Percentiles rank a stretch among this genome's conserved stretches.
phyloP scores from a whole-genome alignment of 2,329 filamentous ascomycete genomes.

The Sporothrix variecibatus region DNA sequence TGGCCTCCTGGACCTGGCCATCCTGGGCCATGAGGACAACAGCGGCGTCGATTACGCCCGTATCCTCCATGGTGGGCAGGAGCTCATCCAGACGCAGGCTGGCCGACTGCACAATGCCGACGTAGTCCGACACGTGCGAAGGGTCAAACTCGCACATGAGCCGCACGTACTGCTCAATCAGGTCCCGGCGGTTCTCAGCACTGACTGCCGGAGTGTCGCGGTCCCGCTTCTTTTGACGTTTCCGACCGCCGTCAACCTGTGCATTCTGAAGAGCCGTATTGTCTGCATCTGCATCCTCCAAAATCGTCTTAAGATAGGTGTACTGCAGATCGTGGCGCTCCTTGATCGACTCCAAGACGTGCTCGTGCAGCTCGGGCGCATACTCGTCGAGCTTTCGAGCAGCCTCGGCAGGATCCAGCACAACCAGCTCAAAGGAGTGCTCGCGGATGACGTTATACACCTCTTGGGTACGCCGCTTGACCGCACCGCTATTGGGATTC shows the following conservation, averaged over 20 bases:
- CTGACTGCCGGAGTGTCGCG: conserved; percentile 31
- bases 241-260: neutral
- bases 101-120: conserved; percentile 70
- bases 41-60: conserved; percentile 87
- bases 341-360: conserved; percentile 62
- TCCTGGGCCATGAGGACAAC: conserved; percentile 88
- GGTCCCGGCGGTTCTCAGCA: conserved; percentile 46
- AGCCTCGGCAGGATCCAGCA: conserved; percentile 65
- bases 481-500: conserved; percentile 43
- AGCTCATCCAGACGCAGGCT: conserved; percentile 79
- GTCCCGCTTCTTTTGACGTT: neutral
- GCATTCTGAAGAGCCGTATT: neutral
- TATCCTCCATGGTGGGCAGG: conserved; percentile 84
- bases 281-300: conserved; percentile 58
- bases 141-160: conserved; percentile 89
- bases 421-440: conserved; percentile 66
- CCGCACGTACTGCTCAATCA: conserved; percentile 82
- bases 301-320: conserved; percentile 71
- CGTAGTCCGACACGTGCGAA: conserved; percentile 79
- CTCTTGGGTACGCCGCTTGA: conserved; percentile 69
- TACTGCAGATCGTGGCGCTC: conserved; percentile 68
- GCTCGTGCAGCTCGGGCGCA: conserved; percentile 65
- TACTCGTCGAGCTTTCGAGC: conserved; percentile 65
- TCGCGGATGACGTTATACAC: conserved; percentile 67
- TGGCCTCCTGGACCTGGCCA: conserved; percentile 78